These are phyloP conservation scores for Corylus heterophylla DNA, from an alignment of 306 rosid genomes.

Conservation along the genomic window DNA sequence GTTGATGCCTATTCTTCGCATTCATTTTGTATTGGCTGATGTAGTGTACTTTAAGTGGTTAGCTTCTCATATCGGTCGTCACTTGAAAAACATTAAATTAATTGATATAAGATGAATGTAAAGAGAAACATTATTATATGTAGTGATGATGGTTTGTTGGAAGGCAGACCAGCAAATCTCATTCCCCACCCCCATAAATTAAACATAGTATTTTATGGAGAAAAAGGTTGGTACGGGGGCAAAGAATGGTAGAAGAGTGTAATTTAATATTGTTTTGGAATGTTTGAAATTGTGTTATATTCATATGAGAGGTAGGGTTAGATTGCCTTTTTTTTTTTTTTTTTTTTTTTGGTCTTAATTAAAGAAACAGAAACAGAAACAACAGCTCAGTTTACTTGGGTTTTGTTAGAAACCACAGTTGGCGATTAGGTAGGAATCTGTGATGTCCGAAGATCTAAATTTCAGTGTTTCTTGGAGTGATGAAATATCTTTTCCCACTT, in stretches of 20 bases:
- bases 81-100: no score
- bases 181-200: slow-evolving; percentile 21
- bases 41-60: no score
- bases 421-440: slow-evolving; percentile 52
- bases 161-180: slow-evolving; percentile 52
- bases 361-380: slow-evolving; percentile 41
- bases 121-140: neutral
- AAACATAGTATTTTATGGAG: neutral
- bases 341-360: neutral
- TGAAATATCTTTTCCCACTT: slow-evolving; percentile 57
- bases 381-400: slow-evolving; percentile 29
- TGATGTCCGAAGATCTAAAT: slow-evolving; percentile 58
- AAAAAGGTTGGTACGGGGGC: slow-evolving; percentile 24
- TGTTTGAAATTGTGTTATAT: slow-evolving; percentile 47
- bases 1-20: no score
- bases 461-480: slow-evolving; percentile 83
- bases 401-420: slow-evolving; percentile 31
- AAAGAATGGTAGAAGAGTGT: slow-evolving; percentile 19
- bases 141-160: slow-evolving; percentile 27
- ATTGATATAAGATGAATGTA: slow-evolving; percentile 15
- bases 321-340: slow-evolving; percentile 32
- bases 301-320: slow-evolving; percentile 37
- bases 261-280: slow-evolving; percentile 58
- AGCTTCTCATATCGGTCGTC: no score
- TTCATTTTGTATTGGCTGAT: no score